Conservation (phyloP, 2,329 filamentous ascomycete genomes). For the Talaromyces albobiverticillius region DNA sequence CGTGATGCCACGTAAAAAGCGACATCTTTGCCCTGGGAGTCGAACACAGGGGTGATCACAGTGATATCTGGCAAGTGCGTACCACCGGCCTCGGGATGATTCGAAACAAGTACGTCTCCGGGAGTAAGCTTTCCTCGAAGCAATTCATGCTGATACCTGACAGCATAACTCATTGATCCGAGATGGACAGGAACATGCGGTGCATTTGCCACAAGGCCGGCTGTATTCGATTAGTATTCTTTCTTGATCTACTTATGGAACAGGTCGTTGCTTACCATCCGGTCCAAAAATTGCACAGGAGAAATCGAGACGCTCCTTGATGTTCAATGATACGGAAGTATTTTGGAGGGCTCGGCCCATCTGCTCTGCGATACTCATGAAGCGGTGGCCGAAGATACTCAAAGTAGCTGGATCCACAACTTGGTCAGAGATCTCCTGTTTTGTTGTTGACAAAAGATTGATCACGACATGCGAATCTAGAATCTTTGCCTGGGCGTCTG, state of each 20-base stretch:
- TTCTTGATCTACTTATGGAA: not conserved
- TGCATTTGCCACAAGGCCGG: constrained; percentile 57
- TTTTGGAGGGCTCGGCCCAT: constrained; percentile 52
- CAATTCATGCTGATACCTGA: constrained; percentile 69
- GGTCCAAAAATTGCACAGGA: constrained; percentile 76
- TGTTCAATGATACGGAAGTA: constrained; percentile 56
- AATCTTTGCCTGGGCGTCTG: not conserved
- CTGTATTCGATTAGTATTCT: not conserved
- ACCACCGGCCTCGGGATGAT: constrained; percentile 75
- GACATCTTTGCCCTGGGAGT: constrained; percentile 66
- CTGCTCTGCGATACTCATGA: constrained; percentile 54
- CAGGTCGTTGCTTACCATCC: constrained; percentile 48
- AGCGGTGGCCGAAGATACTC: constrained; percentile 49
- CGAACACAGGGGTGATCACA: constrained; percentile 71
- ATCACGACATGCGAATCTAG: not conserved
- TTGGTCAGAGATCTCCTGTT: not conserved
- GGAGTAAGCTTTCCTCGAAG: constrained; percentile 71
- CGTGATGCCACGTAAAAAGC: constrained; percentile 74
- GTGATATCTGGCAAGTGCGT: constrained; percentile 79
- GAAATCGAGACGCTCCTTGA: constrained; percentile 81
- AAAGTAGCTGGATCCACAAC: constrained; percentile 45
- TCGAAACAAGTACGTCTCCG: constrained; percentile 74
- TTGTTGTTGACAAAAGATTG: not conserved
- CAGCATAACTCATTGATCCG: constrained; percentile 76
- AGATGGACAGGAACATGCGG: constrained; percentile 67